Conservation (phyloP, 108 stramenopile species). For the Skeletonema potamos region DNA sequence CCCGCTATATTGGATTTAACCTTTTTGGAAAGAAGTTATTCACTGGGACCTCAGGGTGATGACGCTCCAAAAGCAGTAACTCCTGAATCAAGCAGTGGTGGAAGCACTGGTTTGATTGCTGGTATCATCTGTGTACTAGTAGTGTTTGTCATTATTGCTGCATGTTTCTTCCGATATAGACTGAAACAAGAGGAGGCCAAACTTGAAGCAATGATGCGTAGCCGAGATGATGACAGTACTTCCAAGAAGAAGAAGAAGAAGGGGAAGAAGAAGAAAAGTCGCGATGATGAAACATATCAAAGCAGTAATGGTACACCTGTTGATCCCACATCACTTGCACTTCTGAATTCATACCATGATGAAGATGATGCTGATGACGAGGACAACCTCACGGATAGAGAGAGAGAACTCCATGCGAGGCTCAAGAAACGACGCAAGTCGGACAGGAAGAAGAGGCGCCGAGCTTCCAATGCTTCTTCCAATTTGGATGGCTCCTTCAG, state of each 20-base stretch:
- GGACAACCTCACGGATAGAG: background rate
- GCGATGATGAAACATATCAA: background rate
- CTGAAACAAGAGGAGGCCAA: background rate
- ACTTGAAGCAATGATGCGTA: background rate
- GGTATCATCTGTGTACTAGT: constrained; percentile 8
- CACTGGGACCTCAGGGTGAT: constrained; percentile 6
- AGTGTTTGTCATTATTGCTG: background rate
- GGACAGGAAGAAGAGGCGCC: constrained; percentile 1
- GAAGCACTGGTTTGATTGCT: constrained; percentile 9
- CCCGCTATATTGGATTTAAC: constrained; percentile 19
- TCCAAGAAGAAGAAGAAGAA: constrained; percentile 9
- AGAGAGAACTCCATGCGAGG: background rate
- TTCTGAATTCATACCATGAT: background rate
- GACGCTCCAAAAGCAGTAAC: background rate
- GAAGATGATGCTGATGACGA: background rate
- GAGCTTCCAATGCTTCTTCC: constrained; percentile 6
- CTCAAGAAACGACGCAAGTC: background rate
- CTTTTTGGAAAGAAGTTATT: constrained; percentile 38
- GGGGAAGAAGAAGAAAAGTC: background rate
- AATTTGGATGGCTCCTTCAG: constrained; percentile 11
- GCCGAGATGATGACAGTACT: background rate
- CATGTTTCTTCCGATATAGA: constrained; percentile 4
- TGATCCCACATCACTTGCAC: background rate
- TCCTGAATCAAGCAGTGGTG: background rate
- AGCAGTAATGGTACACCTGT: background rate